phyloP scores from a whole-genome alignment of 768 basidiomycete species.

The Mycena leptocephala region DNA sequence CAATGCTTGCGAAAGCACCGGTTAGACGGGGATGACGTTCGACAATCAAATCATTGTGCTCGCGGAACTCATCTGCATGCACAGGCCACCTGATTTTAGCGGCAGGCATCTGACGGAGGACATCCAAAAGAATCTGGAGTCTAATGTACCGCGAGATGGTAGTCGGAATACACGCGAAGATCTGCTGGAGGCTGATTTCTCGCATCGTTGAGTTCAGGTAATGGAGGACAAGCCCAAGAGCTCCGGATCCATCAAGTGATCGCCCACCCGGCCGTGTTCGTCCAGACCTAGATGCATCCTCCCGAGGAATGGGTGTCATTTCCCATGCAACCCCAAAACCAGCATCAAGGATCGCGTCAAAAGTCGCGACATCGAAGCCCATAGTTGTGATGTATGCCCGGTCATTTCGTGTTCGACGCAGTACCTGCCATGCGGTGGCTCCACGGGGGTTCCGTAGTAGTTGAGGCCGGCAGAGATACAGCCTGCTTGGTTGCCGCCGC shows the following conservation, averaged over 20 bases:
- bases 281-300: neutral
- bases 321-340: conserved; percentile 42
- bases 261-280: neutral
- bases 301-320: neutral
- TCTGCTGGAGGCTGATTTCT: too few relatives aligned
- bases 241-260: neutral
- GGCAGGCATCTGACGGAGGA: too few relatives aligned
- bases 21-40: conserved; percentile 43
- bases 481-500: neutral
- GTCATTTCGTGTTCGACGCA: conserved; percentile 39
- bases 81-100: conserved; percentile 37
- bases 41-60: conserved; percentile 26
- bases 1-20: conserved; percentile 60
- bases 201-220: conserved; percentile 38
- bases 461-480: too few relatives aligned
- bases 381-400: too few relatives aligned
- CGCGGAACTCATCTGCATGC: conserved; percentile 36
- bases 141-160: too few relatives aligned
- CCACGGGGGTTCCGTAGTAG: conserved; percentile 40
- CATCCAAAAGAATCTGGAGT: too few relatives aligned
- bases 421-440: conserved; percentile 44
- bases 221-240: neutral
- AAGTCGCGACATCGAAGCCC: too few relatives aligned
- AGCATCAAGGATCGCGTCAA: conserved; percentile 37
- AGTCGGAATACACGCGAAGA: too few relatives aligned